A percentile compares a stretch with the other conserved stretches of the same genome.
Conservation (phyloP, 495 filamentous ascomycete genomes). For the Wilcoxina mikolae region DNA sequence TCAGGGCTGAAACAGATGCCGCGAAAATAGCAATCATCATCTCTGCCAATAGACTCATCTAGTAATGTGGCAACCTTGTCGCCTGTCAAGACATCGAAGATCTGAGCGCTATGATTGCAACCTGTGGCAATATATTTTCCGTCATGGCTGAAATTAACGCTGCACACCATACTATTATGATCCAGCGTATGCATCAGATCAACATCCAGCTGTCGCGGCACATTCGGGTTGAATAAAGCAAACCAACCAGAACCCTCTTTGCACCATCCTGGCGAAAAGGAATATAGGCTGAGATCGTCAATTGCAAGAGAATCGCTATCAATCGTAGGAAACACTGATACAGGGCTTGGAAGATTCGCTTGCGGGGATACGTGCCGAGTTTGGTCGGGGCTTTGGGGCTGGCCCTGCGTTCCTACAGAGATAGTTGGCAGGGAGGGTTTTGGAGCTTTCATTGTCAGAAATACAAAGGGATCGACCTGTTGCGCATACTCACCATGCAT, state of each 20-base stretch:
- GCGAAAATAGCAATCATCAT: constrained; percentile 74
- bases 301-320: constrained; percentile 77
- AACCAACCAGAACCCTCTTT: constrained; percentile 77
- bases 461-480: neutral
- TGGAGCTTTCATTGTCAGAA: constrained; percentile 17
- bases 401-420: constrained; percentile 74
- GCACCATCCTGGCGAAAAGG: constrained; percentile 66
- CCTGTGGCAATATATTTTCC: constrained; percentile 81
- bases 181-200: constrained; percentile 69
- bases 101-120: constrained; percentile 78
- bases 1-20: constrained; percentile 90
- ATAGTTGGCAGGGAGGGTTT: constrained; percentile 69
- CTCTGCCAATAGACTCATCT: constrained; percentile 69
- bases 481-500: constrained; percentile 44
- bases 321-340: constrained; percentile 41
- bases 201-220: constrained; percentile 70
- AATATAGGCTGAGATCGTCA: constrained; percentile 73
- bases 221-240: constrained; percentile 73
- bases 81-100: constrained; percentile 69
- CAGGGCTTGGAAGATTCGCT: constrained; percentile 65
- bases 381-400: constrained; percentile 58
- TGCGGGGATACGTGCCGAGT: constrained; percentile 72
- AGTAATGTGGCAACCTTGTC: constrained; percentile 64
- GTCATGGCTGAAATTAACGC: constrained; percentile 76
- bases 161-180: constrained; percentile 83